Evolutionary conservation across 2,329 filamentous ascomycete species (phyloP).

Genomic region (Penicillium brevicompactum): DNA sequence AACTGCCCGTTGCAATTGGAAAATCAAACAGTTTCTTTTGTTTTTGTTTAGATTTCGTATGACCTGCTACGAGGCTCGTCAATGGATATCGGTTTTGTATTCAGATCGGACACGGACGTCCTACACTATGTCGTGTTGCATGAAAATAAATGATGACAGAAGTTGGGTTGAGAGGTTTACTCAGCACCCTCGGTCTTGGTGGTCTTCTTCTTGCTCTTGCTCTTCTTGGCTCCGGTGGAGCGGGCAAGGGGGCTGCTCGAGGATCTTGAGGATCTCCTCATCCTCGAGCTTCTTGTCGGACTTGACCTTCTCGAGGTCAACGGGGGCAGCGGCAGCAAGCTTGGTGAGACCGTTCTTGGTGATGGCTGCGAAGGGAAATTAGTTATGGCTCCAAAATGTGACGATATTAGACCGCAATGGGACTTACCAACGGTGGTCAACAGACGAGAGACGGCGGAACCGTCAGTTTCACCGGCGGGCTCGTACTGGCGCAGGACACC

Average conservation of each 20-base stretch:
- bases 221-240: conserved; percentile 69
- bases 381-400: conserved; percentile 12
- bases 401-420: neutral
- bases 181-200: conserved; percentile 51
- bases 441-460: conserved; percentile 77
- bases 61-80: conserved; percentile 17
- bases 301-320: conserved; percentile 81
- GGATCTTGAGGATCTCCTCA: conserved; percentile 90
- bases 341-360: conserved; percentile 96
- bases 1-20: conserved; percentile 7
- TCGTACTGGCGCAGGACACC: conserved; percentile 96
- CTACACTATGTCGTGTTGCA: conserved; percentile 21
- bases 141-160: conserved; percentile 16
- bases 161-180: conserved; percentile 33
- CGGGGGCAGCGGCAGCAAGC: conserved; percentile 73
- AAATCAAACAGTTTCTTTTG: conserved; percentile 11
- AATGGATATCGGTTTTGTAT: conserved; percentile 30
- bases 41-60: conserved; percentile 20
- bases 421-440: conserved; percentile 88
- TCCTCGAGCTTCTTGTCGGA: conserved; percentile 98
- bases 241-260: conserved; percentile 78
- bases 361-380: conserved; percentile 64
- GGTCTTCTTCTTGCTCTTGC: conserved; percentile 85
- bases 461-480: conserved; percentile 91
- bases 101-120: conserved; percentile 12